phyloP scores from a whole-genome alignment of 129 eudicot species.

The Tagetes patula region DNA sequence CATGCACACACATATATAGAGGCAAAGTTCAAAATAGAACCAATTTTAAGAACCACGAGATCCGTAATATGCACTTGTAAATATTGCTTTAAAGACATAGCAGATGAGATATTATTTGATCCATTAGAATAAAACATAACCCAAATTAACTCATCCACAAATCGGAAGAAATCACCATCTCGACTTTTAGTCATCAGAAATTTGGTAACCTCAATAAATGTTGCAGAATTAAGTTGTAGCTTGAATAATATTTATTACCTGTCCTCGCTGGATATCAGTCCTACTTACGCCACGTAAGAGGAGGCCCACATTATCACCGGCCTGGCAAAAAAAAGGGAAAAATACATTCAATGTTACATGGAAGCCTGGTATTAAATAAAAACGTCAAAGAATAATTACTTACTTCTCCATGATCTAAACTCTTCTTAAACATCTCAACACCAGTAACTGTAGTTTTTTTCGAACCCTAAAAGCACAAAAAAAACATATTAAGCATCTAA shows the following conservation, averaged over 20 bases:
- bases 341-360: background rate
- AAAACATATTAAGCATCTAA: background rate
- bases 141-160: background rate
- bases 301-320: slow-evolving; percentile 98
- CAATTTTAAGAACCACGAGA: too few relatives aligned
- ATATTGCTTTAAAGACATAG: background rate
- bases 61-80: background rate
- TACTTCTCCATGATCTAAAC: slow-evolving; percentile 82
- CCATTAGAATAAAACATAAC: background rate
- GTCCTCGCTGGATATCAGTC: slow-evolving; percentile 87
- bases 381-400: slow-evolving; percentile 12
- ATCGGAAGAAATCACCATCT: background rate
- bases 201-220: background rate
- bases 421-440: slow-evolving; percentile 98
- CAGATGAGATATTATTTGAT: background rate
- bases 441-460: slow-evolving; percentile 85
- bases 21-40: background rate
- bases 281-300: slow-evolving; percentile 89
- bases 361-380: background rate
- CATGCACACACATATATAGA: background rate
- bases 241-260: slow-evolving; percentile 43
- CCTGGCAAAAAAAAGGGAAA: slow-evolving; percentile 41
- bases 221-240: background rate
- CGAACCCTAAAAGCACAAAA: slow-evolving; percentile 46
- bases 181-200: background rate